A percentile compares a stretch with the other conserved stretches of the same genome.
phyloP scores from a whole-genome alignment of 2,329 filamentous ascomycete species.

The Didymella pinodella region DNA sequence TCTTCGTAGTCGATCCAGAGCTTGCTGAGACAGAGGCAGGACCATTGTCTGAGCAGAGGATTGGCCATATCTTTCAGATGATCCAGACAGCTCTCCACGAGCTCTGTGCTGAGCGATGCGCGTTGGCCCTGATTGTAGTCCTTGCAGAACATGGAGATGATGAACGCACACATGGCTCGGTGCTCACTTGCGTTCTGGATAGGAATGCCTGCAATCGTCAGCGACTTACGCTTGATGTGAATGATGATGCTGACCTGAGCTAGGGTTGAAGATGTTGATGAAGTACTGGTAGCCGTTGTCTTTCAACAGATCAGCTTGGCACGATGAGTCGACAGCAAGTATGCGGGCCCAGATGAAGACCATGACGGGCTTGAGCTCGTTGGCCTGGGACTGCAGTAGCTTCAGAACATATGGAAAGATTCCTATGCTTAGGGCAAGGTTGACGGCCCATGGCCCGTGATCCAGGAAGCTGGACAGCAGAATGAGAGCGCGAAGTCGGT shows the following conservation, averaged over 20 bases:
- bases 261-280: slow-evolving; percentile 86
- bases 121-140: slow-evolving; percentile 90
- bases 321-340: slow-evolving; percentile 91
- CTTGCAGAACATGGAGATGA: slow-evolving; percentile 96
- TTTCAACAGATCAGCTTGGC: slow-evolving; percentile 92
- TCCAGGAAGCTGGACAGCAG: slow-evolving; percentile 93
- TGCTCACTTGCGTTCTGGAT: slow-evolving; percentile 91
- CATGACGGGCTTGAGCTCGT: slow-evolving; percentile 97
- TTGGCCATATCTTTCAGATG: slow-evolving; percentile 89
- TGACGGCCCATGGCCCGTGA: slow-evolving; percentile 97
- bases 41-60: slow-evolving; percentile 90
- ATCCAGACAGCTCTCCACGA: slow-evolving; percentile 85
- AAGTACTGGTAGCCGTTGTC: slow-evolving; percentile 98
- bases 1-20: slow-evolving; percentile 91
- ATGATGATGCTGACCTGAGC: slow-evolving; percentile 59
- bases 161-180: slow-evolving; percentile 98
- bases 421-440: slow-evolving; percentile 93
- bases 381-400: slow-evolving; percentile 89
- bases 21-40: slow-evolving; percentile 92
- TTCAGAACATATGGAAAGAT: slow-evolving; percentile 99
- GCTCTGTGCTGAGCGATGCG: slow-evolving; percentile 87
- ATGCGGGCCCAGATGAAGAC: slow-evolving; percentile 99
- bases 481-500: slow-evolving; percentile 88
- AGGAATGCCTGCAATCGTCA: slow-evolving; percentile 66
- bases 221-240: background rate